phyloP scores from a whole-genome alignment of 371 early-diverging fungal species.

The Syncephalastrum racemosum region DNA sequence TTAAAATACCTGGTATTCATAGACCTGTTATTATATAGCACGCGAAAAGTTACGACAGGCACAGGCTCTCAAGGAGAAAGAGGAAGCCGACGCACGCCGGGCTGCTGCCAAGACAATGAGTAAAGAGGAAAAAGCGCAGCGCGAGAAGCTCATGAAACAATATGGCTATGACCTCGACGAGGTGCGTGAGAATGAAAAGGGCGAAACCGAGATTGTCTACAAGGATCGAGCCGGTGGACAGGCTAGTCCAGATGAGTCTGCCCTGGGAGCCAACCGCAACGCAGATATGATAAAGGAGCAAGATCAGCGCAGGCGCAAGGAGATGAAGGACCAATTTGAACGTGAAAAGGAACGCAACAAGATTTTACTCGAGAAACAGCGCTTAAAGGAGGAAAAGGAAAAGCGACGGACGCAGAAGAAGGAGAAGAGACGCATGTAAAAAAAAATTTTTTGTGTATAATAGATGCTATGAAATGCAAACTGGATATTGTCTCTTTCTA shows the following conservation, averaged over 20 bases:
- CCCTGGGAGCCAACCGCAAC: conserved; percentile 51
- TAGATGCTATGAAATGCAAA: too few species aligned
- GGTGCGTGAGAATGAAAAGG: conserved; percentile 39
- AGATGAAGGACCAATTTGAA: conserved; percentile 55
- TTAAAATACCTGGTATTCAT: background rate
- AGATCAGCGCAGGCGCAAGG: conserved; percentile 47
- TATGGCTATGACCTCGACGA: conserved; percentile 57
- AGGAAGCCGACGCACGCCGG: conserved; percentile 16
- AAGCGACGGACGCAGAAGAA: conserved; percentile 51
- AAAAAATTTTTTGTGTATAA: background rate
- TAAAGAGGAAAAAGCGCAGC: conserved; percentile 52
- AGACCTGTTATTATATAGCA: conserved; percentile 6
- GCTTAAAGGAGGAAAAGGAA: conserved; percentile 46
- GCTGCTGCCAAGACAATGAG: conserved; percentile 32
- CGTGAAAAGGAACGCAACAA: conserved; percentile 57
- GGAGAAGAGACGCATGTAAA: conserved; percentile 55
- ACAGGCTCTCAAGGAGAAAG: conserved; percentile 16
- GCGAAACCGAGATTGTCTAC: conserved; percentile 36
- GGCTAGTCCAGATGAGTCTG: conserved; percentile 25
- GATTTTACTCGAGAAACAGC: conserved; percentile 52
- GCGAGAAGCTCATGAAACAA: conserved; percentile 49
- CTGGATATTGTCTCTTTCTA: too few species aligned
- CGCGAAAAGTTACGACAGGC: conserved; percentile 28
- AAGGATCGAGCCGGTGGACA: conserved; percentile 13
- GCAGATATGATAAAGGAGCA: conserved; percentile 50